A percentile compares a stretch with the other conserved stretches of the same genome.
Conservation (phyloP, 768 basidiomycete genomes). For the Pleurotus giganteus region DNA sequence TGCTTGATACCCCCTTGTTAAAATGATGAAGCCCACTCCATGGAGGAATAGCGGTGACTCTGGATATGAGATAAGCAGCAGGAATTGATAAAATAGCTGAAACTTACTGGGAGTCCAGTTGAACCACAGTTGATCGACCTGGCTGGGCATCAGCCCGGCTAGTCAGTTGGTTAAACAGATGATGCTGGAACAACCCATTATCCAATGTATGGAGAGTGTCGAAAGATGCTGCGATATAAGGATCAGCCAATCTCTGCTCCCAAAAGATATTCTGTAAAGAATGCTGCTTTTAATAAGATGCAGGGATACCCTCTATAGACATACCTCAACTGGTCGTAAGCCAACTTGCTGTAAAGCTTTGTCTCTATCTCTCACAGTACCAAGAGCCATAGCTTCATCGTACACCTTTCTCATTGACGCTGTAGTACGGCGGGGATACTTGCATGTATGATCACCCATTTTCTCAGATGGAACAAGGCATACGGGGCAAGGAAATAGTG, state of each 20-base stretch:
- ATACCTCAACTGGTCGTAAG: conserved; percentile 21
- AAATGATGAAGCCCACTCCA: not conserved
- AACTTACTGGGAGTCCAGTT: conserved; percentile 24
- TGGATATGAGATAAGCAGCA: not conserved
- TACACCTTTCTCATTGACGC: conserved; percentile 15
- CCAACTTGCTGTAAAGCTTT: conserved; percentile 19
- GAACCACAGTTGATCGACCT: conserved; percentile 12
- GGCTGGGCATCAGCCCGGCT: conserved; percentile 12
- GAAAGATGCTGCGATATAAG: conserved; percentile 29
- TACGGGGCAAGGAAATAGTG: conserved; percentile 32
- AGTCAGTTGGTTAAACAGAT: conserved; percentile 27
- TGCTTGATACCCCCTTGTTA: not conserved
- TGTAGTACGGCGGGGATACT: conserved; percentile 16
- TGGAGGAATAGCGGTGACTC: not conserved
- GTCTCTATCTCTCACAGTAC: not conserved
- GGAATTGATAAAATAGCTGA: not conserved
- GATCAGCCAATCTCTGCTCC: conserved; percentile 29
- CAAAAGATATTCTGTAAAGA: conserved; percentile 38
- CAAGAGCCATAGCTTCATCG: conserved; percentile 10
- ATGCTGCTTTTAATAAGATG: not conserved
- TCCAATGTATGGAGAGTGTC: conserved; percentile 36
- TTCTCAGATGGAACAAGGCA: conserved; percentile 31
- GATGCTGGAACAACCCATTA: conserved; percentile 30
- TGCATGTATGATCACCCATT: conserved; percentile 19
- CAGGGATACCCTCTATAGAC: conserved; percentile 9